A percentile compares a stretch with the other conserved stretches of the same genome.
Conservation (phyloP, 1,139 yeast species). For the Taphrina wiesneri region DNA sequence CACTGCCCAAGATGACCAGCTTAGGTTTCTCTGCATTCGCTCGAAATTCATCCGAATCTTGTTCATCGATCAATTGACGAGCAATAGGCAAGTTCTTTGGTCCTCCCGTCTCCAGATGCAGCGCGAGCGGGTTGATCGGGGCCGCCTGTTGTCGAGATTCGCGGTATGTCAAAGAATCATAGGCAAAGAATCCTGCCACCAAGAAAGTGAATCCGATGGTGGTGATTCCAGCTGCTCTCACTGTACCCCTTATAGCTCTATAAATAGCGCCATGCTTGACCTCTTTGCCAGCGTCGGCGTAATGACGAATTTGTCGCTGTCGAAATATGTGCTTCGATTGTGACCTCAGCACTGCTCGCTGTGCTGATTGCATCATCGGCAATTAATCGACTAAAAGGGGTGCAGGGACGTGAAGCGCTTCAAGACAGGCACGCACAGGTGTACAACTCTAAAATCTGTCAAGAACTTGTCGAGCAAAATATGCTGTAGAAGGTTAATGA, state of each 20-base stretch:
- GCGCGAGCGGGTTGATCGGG: slow-evolving; percentile 54
- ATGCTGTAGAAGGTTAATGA: no score
- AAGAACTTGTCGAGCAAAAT: no score
- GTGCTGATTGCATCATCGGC: slow-evolving; percentile 1
- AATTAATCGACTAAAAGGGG: neutral
- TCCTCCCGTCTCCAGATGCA: slow-evolving; percentile 61
- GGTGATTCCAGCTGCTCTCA: slow-evolving; percentile 29
- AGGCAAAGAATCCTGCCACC: slow-evolving; percentile 52
- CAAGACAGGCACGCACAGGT: no score
- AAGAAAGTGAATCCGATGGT: slow-evolving; percentile 44
- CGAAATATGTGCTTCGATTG: neutral
- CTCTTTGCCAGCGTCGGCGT: neutral
- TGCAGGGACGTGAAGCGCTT: no score
- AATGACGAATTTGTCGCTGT: neutral
- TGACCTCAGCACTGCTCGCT: neutral
- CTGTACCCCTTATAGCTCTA: neutral
- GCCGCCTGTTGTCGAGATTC: slow-evolving; percentile 47
- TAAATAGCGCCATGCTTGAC: neutral
- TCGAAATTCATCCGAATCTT: slow-evolving; percentile 51
- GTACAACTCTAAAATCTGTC: no score
- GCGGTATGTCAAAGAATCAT: slow-evolving; percentile 61
- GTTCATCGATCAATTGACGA: slow-evolving; percentile 55
- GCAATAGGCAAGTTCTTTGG: slow-evolving; percentile 66
- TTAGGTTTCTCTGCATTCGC: slow-evolving; percentile 71
- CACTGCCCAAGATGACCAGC: slow-evolving; percentile 84